Percentiles rank a stretch among this genome's conserved stretches.
phyloP scores from a whole-genome alignment of 2,329 filamentous ascomycete genomes.

The Stagonosporopsis vannaccii region DNA sequence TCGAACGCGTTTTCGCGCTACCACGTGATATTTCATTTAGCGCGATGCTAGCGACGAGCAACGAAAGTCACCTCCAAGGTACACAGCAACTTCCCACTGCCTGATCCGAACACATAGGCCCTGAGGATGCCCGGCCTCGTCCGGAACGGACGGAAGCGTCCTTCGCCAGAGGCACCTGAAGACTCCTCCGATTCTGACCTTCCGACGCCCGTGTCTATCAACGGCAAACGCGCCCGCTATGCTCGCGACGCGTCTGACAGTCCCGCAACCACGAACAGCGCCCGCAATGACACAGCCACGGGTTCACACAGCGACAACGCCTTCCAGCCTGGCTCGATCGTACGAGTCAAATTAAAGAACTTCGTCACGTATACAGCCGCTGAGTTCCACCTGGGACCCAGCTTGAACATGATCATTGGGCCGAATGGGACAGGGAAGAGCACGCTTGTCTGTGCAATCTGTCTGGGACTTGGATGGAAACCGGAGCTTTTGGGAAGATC shows the following conservation, averaged over 20 bases:
- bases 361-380: constrained; percentile 96
- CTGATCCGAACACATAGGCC: background rate
- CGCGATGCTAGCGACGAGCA: background rate
- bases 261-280: constrained; percentile 14
- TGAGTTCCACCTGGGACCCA: constrained; percentile 89
- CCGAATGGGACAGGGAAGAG: constrained; percentile 99
- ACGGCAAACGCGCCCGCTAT: constrained; percentile 45
- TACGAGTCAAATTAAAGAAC: constrained; percentile 83
- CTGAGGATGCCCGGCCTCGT: constrained; percentile 39
- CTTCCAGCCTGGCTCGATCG: constrained; percentile 78
- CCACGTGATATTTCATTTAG: constrained; percentile 22
- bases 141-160: constrained; percentile 34
- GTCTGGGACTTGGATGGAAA: constrained; percentile 82
- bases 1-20: constrained; percentile 17
- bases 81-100: background rate
- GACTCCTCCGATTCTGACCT: constrained; percentile 30
- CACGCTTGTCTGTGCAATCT: constrained; percentile 95
- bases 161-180: constrained; percentile 25
- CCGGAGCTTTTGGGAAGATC: constrained; percentile 79
- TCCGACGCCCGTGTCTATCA: constrained; percentile 27
- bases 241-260: constrained; percentile 39
- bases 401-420: constrained; percentile 97
- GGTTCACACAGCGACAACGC: constrained; percentile 24
- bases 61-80: background rate
- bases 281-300: constrained; percentile 11